Conservation (phyloP, 768 basidiomycete species). For the Boletus huronensis region DNA sequence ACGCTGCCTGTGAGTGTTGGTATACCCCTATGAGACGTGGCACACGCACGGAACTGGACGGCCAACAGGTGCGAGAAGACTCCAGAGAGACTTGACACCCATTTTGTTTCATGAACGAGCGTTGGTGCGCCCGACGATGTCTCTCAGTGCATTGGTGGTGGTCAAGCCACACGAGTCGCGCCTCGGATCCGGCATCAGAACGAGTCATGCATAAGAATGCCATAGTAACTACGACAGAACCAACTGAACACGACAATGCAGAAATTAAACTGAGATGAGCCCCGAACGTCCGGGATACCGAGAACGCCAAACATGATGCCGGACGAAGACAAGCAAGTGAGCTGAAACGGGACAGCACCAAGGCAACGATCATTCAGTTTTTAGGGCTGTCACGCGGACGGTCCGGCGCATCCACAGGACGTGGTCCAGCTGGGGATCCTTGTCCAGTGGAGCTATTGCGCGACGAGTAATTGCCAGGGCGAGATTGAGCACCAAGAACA, state of each 20-base stretch:
- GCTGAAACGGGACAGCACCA: slow-evolving; percentile 3
- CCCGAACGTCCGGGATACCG: slow-evolving; percentile 11
- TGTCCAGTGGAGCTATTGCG: slow-evolving; percentile 51
- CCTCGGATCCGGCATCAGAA: neutral
- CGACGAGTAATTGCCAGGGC: slow-evolving; percentile 36
- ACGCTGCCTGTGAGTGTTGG: slow-evolving; percentile 3
- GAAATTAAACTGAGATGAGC: slow-evolving; percentile 18
- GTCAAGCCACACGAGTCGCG: slow-evolving; percentile 3
- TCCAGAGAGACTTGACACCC: slow-evolving; percentile 99
- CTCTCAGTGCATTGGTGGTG: neutral
- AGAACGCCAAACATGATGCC: slow-evolving; percentile 18
- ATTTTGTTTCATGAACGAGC: slow-evolving; percentile 37
- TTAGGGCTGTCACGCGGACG: slow-evolving; percentile 26
- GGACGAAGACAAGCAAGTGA: slow-evolving; percentile 11
- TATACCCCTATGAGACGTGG: neutral
- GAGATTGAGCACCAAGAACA: slow-evolving; percentile 24
- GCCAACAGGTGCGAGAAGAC: slow-evolving; percentile 86
- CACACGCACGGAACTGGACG: slow-evolving; percentile 81
- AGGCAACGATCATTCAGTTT: slow-evolving; percentile 13
- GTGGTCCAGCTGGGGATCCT: slow-evolving; percentile 48
- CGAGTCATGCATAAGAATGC: slow-evolving; percentile 2
- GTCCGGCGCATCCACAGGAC: slow-evolving; percentile 29
- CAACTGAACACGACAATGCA: slow-evolving; percentile 14
- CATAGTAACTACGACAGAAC: slow-evolving; percentile 11
- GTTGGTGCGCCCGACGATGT: neutral